Base-by-base conservation (phyloP, 1,284 basidiomycete genomes). In the Malassezia nana region DNA sequence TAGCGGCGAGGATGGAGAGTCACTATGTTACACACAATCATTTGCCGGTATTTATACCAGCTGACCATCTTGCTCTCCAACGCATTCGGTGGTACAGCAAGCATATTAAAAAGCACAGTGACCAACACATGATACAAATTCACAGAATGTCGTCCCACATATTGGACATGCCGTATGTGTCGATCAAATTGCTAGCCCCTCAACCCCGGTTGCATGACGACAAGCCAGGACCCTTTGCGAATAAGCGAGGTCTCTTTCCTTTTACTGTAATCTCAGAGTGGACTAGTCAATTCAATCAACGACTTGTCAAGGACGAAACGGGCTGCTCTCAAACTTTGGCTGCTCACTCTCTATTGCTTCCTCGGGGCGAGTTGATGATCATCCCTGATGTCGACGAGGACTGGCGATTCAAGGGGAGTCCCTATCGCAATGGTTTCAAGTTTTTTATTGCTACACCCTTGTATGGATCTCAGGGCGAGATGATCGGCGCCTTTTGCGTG, bases 401-500 rank as follows among this genome's bases (percentile, higher is more conserved):
- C 18, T 50, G 47, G 47, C 38, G 47, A 5, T 50, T 50, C n/a
- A 5, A 26, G 2, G n/a, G 16, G n/a, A 35, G 26, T 30, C 28
- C 47, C 6, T 18, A 18, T 7, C 38, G 39, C 3, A 16, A 40
- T 16, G 25, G 24, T 8, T 20, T 41, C 13, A 38, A 28, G 6
- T 50, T 50, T n/a, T 41, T 50, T 29, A 28, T 38, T 13, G 12
- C 32, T 13, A 40, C 26, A 24, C 46, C 46, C 7, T 12, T 48
- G 6, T 26, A 25, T 26, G 32, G 22, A 5, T 25, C 28, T 4
- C 22, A 40, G 13, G 29, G 35, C 8, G 39, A 41, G 26, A 16
- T 41, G 3, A 12, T 50, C 6, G 47, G 47, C 15, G 8, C 26
- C 2, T 40, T 40, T 24, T 22, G 25, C 16, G 15, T 50, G 24